Evolutionary conservation across 179 eudicot species (phyloP), one percentile per base, ranked within the genome.

Genomic region (Drosera spatulata): DNA sequence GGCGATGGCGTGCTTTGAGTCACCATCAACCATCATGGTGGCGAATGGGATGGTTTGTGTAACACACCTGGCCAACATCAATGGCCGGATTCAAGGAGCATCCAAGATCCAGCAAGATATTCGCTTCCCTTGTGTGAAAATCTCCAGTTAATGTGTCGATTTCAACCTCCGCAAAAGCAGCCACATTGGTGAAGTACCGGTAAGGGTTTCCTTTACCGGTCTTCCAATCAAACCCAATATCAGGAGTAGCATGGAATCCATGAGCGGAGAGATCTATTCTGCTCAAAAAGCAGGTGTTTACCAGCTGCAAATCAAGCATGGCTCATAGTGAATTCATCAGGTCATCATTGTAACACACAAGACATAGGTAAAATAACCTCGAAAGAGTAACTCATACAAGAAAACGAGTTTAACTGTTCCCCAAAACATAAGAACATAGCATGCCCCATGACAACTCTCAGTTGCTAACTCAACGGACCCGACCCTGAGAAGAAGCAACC

Each of bases 261-360:
- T 90, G 99, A 71, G 97, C 97, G 13, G 96, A 90, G 48, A 94
- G 96, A 71, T 94, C 99, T 72, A 94, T 70, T 71, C 99, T 77
- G 79, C 90, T 94, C 84, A 85, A 8, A 70, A 77, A 80, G 76
- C 99, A 94, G 45, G 91, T 79, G 45, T 4, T 67, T 51, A 71
- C 95, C 71, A 94, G 69, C 97, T 94, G 95, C 55, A 50, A 55
- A 64, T 58, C 0, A 22, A 58, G 44, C 46, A 58, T 50, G 61
- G 38, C 54, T 5, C 3, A 13, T 1, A 56, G 40, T 37, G 8
- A 12, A 56, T 56, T 2, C 43, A 10, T 11, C 10, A 56, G 44
- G 4, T 39, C 42, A 3, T 3, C 40, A 4, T 22, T 43, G 45
- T 2, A 4, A 43, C 45, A 43, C 45, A 43, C 45, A 7, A 2